Base-by-base conservation (phyloP, 1,139 yeast genomes). In the Sugiyamaella castrensis region DNA sequence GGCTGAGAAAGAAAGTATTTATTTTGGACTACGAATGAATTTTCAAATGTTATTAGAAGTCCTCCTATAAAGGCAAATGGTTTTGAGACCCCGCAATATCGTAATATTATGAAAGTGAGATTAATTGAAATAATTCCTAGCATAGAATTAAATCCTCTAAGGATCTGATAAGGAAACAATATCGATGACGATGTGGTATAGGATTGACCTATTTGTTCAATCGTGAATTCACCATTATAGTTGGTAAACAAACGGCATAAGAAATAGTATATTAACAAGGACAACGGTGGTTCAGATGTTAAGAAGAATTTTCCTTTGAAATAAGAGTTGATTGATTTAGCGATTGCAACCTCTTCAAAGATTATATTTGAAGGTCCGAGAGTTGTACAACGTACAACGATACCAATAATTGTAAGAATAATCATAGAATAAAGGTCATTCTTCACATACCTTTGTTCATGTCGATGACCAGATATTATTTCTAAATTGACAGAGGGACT, bases 201-300 rank as follows among this genome's bases (percentile, higher is more conserved):
- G 32, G 72, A 67, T 5, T 58, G 54, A 27, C 47, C 55, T 52
- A 50, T 60, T n/a, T 52, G 40, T 16, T 34, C 53, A 52, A 72
- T 73, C 9, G 26, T 24, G 16, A 43, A 43, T 13, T 65, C 57
- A 0, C 82, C 84, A 52, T 73, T 65, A 67, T 77, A 81, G 1
- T 77, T 24, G 65, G 61, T 2, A 71, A 12, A 19, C 64, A 57
- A 0, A 79, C 75, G 9, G 80, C 55, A 55, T 69, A 66, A 19
- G 11, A 26, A 42, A 41, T 73, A 71, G 58, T 73, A 81, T 1
- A 80, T 50, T 51, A 84, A 58, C 39, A 77, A 72, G 5, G 71
- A 76, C 37, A 84, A 67, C 1, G 91, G 89, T 0, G 91, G 89
- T 48, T 82, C 79, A 2, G 75, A 72, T 55, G 79, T 85, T 13